Percentiles rank a stretch among this genome's conserved stretches.
These are phyloP conservation scores for Penicillium sp. DNA, from an alignment of 2,329 filamentous ascomycete species.

Conservation along the genomic window DNA sequence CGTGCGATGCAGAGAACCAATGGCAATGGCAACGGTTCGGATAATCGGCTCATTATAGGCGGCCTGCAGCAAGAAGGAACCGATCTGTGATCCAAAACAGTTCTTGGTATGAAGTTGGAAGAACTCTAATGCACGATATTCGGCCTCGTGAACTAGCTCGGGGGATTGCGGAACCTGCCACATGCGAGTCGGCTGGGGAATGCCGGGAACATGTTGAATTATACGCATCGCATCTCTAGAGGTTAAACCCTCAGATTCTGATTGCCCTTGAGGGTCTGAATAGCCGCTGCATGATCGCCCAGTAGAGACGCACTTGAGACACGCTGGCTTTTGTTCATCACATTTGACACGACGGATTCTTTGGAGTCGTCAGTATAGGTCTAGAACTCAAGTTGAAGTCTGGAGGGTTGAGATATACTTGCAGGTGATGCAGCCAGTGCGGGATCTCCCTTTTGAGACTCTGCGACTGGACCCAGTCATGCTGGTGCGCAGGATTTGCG, in stretches of 20 bases:
- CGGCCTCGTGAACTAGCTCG: constrained; percentile 29
- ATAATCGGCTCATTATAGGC: constrained; percentile 50
- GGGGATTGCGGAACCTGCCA: constrained; percentile 18
- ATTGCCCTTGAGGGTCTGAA: constrained; percentile 12
- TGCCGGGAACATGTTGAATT: constrained; percentile 24
- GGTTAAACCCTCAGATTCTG: constrained; percentile 14
- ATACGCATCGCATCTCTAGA: constrained; percentile 12
- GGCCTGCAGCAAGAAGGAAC: constrained; percentile 48
- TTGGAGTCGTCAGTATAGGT: neutral
- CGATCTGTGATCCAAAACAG: constrained; percentile 47
- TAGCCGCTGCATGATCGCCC: constrained; percentile 61
- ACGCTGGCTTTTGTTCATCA: constrained; percentile 57
- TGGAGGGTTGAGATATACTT: constrained; percentile 45
- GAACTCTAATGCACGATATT: constrained; percentile 42
- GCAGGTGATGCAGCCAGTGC: constrained; percentile 54
- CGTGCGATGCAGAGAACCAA: constrained; percentile 51
- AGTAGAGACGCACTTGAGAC: constrained; percentile 56
- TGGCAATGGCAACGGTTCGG: constrained; percentile 51
- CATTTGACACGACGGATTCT: constrained; percentile 60
- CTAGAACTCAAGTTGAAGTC: neutral
- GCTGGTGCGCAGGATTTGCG: neutral
- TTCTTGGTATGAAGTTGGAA: constrained; percentile 46
- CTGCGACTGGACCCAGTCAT: constrained; percentile 5
- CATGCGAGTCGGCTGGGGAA: constrained; percentile 12
- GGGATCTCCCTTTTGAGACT: constrained; percentile 20